A percentile compares a stretch with the other conserved stretches of the same genome.
Evolutionary conservation across 495 filamentous ascomycete species (phyloP).

Genomic region (Immersiella caudata): DNA sequence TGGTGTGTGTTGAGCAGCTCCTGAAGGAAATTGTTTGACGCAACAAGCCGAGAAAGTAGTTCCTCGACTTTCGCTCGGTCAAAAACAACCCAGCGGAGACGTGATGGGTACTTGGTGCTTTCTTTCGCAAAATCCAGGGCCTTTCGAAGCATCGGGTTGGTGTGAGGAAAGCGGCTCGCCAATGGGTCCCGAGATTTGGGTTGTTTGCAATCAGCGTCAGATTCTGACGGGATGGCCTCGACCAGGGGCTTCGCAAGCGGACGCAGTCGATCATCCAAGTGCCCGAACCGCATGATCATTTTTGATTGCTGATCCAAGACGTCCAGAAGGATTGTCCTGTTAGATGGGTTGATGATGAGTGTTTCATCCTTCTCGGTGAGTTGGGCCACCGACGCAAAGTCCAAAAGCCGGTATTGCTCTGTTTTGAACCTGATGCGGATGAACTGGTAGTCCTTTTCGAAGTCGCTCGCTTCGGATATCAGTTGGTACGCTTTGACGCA

Average conservation of each 20-base stretch:
- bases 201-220: not conserved
- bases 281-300: slow-evolving; percentile 8
- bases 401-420: slow-evolving; percentile 9
- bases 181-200: not conserved
- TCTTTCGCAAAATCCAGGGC: not conserved
- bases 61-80: slow-evolving; percentile 6
- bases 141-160: not conserved
- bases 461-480: slow-evolving; percentile 2
- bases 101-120: not conserved
- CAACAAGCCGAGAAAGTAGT: not conserved
- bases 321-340: not conserved
- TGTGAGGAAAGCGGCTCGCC: not conserved
- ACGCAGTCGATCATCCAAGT: not conserved
- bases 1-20: slow-evolving; percentile 5
- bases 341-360: not conserved
- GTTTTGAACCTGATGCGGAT: slow-evolving; percentile 9
- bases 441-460: slow-evolving; percentile 9
- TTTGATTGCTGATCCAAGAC: slow-evolving; percentile 3
- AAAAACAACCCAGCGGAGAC: slow-evolving; percentile 6
- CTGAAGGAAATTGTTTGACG: not conserved
- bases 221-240: not conserved
- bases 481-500: slow-evolving; percentile 9
- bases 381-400: slow-evolving; percentile 3
- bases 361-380: slow-evolving; percentile 5
- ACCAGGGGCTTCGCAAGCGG: slow-evolving; percentile 1